Conservation (phyloP, 164 flowering plant species). For the Sedum album region DNA sequence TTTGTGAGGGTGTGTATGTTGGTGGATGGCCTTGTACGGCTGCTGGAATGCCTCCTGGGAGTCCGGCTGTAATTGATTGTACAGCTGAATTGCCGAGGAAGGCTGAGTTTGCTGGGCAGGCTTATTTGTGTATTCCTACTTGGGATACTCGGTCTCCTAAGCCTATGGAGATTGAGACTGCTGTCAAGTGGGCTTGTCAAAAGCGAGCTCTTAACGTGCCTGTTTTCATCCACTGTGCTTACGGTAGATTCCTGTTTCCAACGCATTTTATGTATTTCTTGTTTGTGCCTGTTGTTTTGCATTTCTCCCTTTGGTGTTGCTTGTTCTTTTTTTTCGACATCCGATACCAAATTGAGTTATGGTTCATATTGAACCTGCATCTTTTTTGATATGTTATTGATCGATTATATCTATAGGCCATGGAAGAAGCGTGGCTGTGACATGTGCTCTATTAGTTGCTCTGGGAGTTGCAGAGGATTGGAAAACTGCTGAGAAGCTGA, state of each 20-base stretch:
- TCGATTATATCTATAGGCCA: conserved; percentile 37
- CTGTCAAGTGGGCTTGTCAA: conserved; percentile 76
- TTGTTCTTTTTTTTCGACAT: neutral
- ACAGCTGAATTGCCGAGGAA: conserved; percentile 80
- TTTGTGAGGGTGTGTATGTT: conserved; percentile 67
- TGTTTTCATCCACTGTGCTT: conserved; percentile 76
- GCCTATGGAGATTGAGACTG: conserved; percentile 62
- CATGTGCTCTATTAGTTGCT: conserved; percentile 75
- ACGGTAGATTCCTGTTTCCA: conserved; percentile 31
- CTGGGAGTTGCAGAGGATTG: conserved; percentile 72
- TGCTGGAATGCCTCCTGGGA: conserved; percentile 56
- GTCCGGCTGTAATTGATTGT: conserved; percentile 78
- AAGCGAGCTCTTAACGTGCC: conserved; percentile 61
- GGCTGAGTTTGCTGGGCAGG: conserved; percentile 24
- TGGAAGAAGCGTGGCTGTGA: conserved; percentile 90
- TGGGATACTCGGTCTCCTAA: conserved; percentile 81
- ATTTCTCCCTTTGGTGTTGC: neutral
- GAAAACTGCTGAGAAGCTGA: conserved; percentile 67
- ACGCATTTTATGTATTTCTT: neutral
- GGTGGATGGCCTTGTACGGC: conserved; percentile 82
- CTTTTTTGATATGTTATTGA: neutral
- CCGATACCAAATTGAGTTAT: neutral
- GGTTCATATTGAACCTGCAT: neutral
- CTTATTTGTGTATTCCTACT: conserved; percentile 67
- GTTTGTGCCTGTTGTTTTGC: neutral